Evolutionary conservation across 2,329 filamentous ascomycete species (phyloP).

Genomic region (Pseudogymnoascus sp.): DNA sequence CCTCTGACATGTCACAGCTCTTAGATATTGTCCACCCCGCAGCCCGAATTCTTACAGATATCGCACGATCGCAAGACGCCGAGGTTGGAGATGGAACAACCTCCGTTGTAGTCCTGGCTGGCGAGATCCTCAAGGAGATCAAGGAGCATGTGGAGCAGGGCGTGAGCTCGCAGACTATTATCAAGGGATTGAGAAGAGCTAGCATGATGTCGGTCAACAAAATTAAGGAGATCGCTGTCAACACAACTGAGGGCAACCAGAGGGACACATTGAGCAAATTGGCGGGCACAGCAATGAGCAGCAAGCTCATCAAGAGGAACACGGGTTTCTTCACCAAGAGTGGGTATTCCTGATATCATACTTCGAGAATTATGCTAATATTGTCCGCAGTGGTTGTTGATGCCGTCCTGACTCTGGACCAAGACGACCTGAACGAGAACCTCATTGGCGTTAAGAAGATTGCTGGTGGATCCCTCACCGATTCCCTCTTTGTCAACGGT

Average conservation of each 20-base stretch:
- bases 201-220: conserved; percentile 93
- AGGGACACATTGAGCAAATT: conserved; percentile 84
- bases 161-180: conserved; percentile 93
- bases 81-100: conserved; percentile 98
- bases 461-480: conserved; percentile 88
- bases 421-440: conserved; percentile 95
- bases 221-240: conserved; percentile 93
- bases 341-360: conserved; percentile 37
- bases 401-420: conserved; percentile 88
- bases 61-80: conserved; percentile 96
- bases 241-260: conserved; percentile 72
- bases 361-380: conserved; percentile 25
- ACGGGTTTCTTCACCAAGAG: conserved; percentile 96
- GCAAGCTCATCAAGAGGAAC: conserved; percentile 98
- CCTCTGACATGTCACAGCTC: conserved; percentile 47
- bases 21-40: conserved; percentile 98
- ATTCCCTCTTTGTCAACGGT: conserved; percentile 93
- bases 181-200: conserved; percentile 88
- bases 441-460: conserved; percentile 98
- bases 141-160: conserved; percentile 95
- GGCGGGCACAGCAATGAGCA: conserved; percentile 95
- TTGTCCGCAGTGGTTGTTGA: conserved; percentile 81
- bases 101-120: conserved; percentile 93
- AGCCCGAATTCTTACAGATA: conserved; percentile 93
- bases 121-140: conserved; percentile 93